A percentile compares a stretch with the other conserved stretches of the same genome.
These are phyloP conservation scores for Thinopyrum elongatum DNA, from an alignment of 176 grass and related monocot species.

Conservation along the genomic window DNA sequence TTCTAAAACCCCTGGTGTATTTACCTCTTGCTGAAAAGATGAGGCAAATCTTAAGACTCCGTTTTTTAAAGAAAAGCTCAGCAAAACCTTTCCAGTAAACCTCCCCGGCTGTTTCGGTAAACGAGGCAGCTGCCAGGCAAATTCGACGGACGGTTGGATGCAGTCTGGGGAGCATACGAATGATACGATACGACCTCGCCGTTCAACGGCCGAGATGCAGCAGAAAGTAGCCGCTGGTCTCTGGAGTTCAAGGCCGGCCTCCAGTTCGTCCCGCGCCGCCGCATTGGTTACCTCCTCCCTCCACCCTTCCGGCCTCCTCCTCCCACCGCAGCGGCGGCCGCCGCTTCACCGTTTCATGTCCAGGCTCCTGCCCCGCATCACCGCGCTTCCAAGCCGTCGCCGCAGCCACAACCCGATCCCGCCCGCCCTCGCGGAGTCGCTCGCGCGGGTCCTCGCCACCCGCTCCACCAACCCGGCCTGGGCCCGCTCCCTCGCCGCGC, in stretches of 20 bases:
- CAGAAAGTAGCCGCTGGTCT: not conserved
- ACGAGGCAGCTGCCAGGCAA: not conserved
- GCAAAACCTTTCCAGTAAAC: too few species aligned
- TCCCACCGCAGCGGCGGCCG: conserved; percentile 4
- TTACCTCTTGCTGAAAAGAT: too few species aligned
- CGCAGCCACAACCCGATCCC: not conserved
- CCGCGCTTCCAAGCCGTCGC: not conserved
- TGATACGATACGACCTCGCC: not conserved
- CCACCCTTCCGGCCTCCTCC: not conserved
- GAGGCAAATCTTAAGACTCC: too few species aligned
- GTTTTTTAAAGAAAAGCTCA: too few species aligned
- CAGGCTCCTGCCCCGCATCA: conserved; percentile 22
- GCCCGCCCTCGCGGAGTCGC: conserved; percentile 18
- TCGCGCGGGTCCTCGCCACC: conserved; percentile 38
- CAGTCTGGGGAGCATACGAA: not conserved
- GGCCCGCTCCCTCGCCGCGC: conserved; percentile 27
- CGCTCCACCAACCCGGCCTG: conserved; percentile 34
- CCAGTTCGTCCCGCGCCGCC: not conserved
- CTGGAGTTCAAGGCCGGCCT: not conserved
- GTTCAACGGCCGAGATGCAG: conserved; percentile 1
- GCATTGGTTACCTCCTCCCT: not conserved
- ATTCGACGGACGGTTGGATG: not conserved
- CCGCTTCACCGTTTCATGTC: conserved; percentile 19
- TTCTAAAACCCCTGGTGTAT: too few species aligned
- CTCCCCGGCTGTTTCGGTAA: too few species aligned